Evolutionary conservation across 1,139 yeast species (phyloP).

Genomic region (Pneumocystis canis): DNA sequence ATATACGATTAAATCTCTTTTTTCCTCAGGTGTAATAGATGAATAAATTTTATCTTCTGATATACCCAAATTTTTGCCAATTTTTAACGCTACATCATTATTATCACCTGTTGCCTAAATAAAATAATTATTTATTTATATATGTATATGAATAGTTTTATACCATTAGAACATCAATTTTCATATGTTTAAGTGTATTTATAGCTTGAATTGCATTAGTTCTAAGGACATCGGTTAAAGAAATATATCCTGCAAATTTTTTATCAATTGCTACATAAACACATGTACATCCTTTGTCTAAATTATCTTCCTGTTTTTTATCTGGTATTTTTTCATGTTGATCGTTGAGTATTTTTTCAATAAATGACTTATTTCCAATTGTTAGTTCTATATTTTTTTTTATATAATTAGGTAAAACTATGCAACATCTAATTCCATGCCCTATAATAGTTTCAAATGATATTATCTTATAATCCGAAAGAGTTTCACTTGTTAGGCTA

Average conservation of each 20-base stretch:
- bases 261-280: constrained; percentile 31
- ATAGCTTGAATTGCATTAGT: constrained; percentile 51
- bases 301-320: not conserved
- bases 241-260: constrained; percentile 46
- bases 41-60: constrained; percentile 52
- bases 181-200: constrained; percentile 37
- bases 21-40: constrained; percentile 63
- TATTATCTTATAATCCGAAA: constrained; percentile 27
- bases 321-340: constrained; percentile 15
- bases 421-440: constrained; percentile 48
- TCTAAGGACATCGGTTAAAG: constrained; percentile 55
- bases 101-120: constrained; percentile 62
- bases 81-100: constrained; percentile 42
- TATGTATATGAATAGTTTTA: not conserved
- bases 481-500: constrained; percentile 12
- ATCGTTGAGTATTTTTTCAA: constrained; percentile 23
- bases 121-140: not conserved
- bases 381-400: constrained; percentile 25
- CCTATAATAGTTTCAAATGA: constrained; percentile 50
- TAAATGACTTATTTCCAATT: constrained; percentile 45
- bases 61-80: constrained; percentile 59
- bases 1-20: constrained; percentile 48
- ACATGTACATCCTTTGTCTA: constrained; percentile 8
- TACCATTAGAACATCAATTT: constrained; percentile 61
- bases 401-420: constrained; percentile 19